Evolutionary conservation across 805 yeast genomes (phyloP).

Genomic region (Wickerhamiella occidentalis): DNA sequence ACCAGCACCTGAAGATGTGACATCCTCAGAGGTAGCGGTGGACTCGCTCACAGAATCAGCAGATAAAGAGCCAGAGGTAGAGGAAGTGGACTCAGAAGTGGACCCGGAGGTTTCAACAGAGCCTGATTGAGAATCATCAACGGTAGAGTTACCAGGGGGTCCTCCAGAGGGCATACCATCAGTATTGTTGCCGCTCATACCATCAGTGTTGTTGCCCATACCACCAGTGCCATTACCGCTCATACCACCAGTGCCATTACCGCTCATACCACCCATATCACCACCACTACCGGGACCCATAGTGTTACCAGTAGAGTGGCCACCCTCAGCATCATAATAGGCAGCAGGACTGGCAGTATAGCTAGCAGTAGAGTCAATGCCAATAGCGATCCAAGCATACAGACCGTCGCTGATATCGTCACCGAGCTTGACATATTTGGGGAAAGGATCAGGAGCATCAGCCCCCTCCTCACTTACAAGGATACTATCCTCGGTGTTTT

Average conservation of each 20-base stretch:
- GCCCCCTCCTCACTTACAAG: not conserved
- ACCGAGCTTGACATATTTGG: not conserved
- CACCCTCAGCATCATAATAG: not conserved
- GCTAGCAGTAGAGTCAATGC: not conserved
- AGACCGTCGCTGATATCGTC: not conserved
- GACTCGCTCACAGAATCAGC: too few species aligned
- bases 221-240: too few species aligned
- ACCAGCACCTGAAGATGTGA: too few species aligned
- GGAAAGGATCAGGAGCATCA: not conserved
- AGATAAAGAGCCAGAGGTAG: too few species aligned
- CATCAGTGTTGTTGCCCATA: too few species aligned
- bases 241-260: too few species aligned
- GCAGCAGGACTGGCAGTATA: not conserved
- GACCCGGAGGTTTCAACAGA: too few species aligned
- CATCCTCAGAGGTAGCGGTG: too few species aligned
- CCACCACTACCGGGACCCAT: not conserved
- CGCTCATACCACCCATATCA: not conserved
- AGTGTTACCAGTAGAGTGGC: not conserved
- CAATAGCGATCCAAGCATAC: not conserved
- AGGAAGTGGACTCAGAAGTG: too few species aligned
- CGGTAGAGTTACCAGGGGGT: too few species aligned
- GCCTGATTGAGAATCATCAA: not conserved
- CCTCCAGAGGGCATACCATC: too few species aligned
- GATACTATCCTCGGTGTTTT: not conserved
- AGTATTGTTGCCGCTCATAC: too few species aligned